A percentile compares a stretch with the other conserved stretches of the same genome.
These are phyloP conservation scores for Aspergillus costaricaensis DNA, from an alignment of 2,329 filamentous ascomycete genomes.

Conservation along the genomic window DNA sequence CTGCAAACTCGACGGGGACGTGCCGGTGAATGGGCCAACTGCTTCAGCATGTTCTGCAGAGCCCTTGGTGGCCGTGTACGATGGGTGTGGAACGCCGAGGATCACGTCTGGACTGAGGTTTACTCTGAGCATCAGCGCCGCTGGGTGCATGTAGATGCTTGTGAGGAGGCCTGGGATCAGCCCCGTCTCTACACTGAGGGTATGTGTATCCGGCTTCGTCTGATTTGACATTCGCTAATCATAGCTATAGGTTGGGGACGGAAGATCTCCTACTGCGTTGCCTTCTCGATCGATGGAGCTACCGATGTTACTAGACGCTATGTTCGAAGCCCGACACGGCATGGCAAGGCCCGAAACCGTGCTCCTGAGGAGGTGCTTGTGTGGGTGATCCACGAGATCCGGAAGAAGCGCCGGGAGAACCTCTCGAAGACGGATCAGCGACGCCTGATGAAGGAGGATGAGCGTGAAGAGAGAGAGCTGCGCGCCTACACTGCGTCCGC, in stretches of 20 bases:
- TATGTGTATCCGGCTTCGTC: constrained; percentile 36
- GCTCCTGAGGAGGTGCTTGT: constrained; percentile 88
- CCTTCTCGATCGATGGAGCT: constrained; percentile 86
- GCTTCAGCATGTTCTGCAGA: constrained; percentile 96
- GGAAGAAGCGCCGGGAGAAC: constrained; percentile 77
- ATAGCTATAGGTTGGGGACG: constrained; percentile 74
- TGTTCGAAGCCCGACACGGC: constrained; percentile 53
- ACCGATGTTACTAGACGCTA: constrained; percentile 69
- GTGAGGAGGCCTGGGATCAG: constrained; percentile 94
- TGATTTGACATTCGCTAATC: constrained; percentile 14
- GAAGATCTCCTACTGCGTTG: constrained; percentile 95
- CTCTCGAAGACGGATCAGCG: constrained; percentile 73
- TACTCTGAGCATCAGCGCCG: constrained; percentile 91
- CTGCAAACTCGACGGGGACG: constrained; percentile 83
- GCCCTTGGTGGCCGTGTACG: constrained; percentile 87
- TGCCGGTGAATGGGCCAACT: constrained; percentile 95
- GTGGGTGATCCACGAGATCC: constrained; percentile 90
- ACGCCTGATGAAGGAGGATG: constrained; percentile 50
- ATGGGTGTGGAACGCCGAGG: constrained; percentile 98
- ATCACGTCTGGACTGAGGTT: constrained; percentile 96
- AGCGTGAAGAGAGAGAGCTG: constrained; percentile 51
- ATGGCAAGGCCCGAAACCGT: constrained; percentile 72
- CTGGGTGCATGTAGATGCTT: constrained; percentile 96
- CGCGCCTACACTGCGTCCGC: constrained; percentile 49
- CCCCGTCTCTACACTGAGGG: constrained; percentile 87